A percentile compares a stretch with the other conserved stretches of the same genome.
phyloP scores from a whole-genome alignment of 2,329 filamentous ascomycete genomes.

The Myriosclerotinia curreyana region DNA sequence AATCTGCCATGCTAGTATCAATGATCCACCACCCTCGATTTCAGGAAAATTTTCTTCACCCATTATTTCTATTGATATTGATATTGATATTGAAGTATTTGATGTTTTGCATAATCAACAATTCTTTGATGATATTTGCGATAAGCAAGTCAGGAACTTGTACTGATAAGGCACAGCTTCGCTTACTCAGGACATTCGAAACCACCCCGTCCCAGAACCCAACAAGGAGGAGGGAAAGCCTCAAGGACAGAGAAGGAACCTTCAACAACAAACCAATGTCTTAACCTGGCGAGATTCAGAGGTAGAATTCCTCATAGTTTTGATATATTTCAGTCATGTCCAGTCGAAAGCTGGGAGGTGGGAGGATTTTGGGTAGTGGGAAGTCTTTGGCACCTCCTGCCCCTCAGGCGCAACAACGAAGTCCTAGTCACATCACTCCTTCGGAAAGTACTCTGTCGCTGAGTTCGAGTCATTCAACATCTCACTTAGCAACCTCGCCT shows the following conservation, averaged over 20 bases:
- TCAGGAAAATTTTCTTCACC: constrained; percentile 59
- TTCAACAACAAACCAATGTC: constrained; percentile 25
- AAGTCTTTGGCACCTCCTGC: constrained; percentile 70
- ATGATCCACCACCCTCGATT: constrained; percentile 84
- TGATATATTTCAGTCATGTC: constrained; percentile 57
- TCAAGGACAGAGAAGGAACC: constrained; percentile 6
- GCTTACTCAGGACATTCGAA: constrained; percentile 20
- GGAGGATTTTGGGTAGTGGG: constrained; percentile 84
- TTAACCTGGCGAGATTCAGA: constrained; percentile 33
- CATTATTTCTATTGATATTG: constrained; percentile 27
- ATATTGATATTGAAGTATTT: constrained; percentile 18
- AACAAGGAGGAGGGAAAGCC: constrained; percentile 12
- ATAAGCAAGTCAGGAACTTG: constrained; percentile 1
- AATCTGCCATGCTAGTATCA: constrained; percentile 96
- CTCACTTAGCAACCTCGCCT: constrained; percentile 54
- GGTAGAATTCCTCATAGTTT: constrained; percentile 22
- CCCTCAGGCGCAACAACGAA: constrained; percentile 44
- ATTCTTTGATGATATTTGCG: constrained; percentile 17
- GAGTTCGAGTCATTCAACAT: constrained; percentile 68
- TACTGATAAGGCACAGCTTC: constrained; percentile 18
- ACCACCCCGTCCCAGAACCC: constrained; percentile 7
- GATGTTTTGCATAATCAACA: constrained; percentile 17
- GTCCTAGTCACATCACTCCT: constrained; percentile 48
- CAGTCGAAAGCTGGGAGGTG: constrained; percentile 83
- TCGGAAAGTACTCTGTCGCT: constrained; percentile 75